A percentile compares a stretch with the other conserved stretches of the same genome.
These are phyloP conservation scores for Lomentospora prolificans DNA, from an alignment of 2,329 filamentous ascomycete species.

Conservation along the genomic window DNA sequence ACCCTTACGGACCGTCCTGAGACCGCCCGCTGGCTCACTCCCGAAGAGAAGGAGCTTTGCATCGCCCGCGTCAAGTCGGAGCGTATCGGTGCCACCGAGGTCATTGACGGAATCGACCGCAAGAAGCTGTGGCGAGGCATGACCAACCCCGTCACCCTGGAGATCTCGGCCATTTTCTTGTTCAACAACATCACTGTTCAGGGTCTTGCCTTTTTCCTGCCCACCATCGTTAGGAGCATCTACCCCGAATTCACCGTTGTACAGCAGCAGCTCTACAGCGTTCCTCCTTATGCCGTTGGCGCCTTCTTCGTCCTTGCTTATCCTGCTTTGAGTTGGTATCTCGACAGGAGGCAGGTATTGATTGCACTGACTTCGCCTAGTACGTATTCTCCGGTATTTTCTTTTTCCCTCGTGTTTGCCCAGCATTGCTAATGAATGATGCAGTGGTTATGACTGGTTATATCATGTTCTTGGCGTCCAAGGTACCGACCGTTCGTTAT, in stretches of 20 bases:
- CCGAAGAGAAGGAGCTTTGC: slow-evolving; percentile 53
- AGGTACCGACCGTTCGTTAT: slow-evolving; percentile 44
- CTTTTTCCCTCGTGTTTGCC: too few relatives aligned
- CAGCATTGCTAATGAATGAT: neutral
- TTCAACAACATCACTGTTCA: slow-evolving; percentile 64
- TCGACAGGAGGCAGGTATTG: slow-evolving; percentile 49
- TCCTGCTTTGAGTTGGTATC: slow-evolving; percentile 48
- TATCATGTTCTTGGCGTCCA: slow-evolving; percentile 54
- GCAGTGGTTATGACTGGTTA: slow-evolving; percentile 47
- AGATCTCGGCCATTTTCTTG: slow-evolving; percentile 48
- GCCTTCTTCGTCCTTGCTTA: slow-evolving; percentile 49
- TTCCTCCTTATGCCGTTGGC: slow-evolving; percentile 59
- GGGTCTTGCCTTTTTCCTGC: slow-evolving; percentile 61
- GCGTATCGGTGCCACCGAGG: slow-evolving; percentile 45
- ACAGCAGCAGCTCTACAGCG: slow-evolving; percentile 57
- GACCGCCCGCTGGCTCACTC: slow-evolving; percentile 53
- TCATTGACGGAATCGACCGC: slow-evolving; percentile 51
- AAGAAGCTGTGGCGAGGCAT: slow-evolving; percentile 52
- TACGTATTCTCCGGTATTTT: neutral
- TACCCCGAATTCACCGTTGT: slow-evolving; percentile 49
- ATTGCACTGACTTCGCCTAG: slow-evolving; percentile 45
- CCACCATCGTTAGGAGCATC: slow-evolving; percentile 61
- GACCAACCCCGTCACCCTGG: slow-evolving; percentile 44
- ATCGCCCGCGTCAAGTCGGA: slow-evolving; percentile 50
- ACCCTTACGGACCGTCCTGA: slow-evolving; percentile 57